Percentiles rank a stretch among this genome's conserved stretches.
Evolutionary conservation across 768 basidiomycete genomes (phyloP).

Genomic region (Cyclocybe cylindracea): DNA sequence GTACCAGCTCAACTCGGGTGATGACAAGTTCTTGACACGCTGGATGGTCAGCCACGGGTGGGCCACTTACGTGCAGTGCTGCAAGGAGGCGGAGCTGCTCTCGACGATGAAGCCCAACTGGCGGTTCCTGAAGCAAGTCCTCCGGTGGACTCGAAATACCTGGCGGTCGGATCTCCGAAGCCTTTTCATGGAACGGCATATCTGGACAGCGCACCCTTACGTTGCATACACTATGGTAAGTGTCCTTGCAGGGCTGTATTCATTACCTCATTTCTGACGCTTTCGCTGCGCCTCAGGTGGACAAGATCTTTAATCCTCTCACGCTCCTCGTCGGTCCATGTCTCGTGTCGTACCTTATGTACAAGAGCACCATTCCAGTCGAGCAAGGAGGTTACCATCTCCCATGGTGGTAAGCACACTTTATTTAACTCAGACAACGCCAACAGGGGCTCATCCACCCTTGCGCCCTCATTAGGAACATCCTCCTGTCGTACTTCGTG

Average conservation of each 20-base stretch:
- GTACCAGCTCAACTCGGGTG: conserved; percentile 93
- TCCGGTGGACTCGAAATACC: conserved; percentile 93
- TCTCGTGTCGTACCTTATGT: conserved; percentile 75
- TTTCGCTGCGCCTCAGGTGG: conserved; percentile 47
- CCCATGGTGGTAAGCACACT: conserved; percentile 69
- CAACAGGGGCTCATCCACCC: neutral
- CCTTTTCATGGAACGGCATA: conserved; percentile 83
- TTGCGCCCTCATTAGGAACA: conserved; percentile 51
- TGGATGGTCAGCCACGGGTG: conserved; percentile 98
- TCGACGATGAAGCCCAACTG: conserved; percentile 97
- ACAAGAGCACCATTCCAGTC: conserved; percentile 72
- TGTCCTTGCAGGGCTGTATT: conserved; percentile 28
- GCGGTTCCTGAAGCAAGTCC: conserved; percentile 92
- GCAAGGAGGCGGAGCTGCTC: conserved; percentile 81
- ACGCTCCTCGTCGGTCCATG: conserved; percentile 84
- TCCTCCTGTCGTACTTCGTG: conserved; percentile 63
- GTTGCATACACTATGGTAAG: conserved; percentile 91
- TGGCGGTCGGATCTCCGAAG: conserved; percentile 90
- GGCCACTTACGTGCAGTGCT: conserved; percentile 91
- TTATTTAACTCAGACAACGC: conserved; percentile 5
- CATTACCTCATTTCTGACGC: too few species aligned
- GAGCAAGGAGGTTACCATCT: conserved; percentile 76
- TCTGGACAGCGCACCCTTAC: conserved; percentile 91
- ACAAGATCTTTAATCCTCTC: conserved; percentile 85
- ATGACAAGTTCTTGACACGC: conserved; percentile 92